Percentiles rank a stretch among this genome's conserved stretches.
These are phyloP conservation scores for Exophiala oligosperma DNA, from an alignment of 2,329 filamentous ascomycete genomes.

Conservation along the genomic window DNA sequence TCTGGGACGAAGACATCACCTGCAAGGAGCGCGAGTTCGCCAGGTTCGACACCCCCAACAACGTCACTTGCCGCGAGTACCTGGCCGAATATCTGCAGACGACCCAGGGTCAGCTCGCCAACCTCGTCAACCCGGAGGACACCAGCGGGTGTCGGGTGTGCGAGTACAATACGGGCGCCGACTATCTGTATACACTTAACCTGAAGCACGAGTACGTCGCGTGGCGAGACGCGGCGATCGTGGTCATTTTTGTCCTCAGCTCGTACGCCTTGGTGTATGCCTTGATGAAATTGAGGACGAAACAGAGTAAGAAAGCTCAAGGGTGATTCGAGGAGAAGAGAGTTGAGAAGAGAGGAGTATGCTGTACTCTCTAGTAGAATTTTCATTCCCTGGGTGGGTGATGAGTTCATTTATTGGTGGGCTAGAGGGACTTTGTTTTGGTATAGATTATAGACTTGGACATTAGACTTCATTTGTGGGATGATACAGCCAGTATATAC, in stretches of 20 bases:
- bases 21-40: conserved; percentile 54
- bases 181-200: conserved; percentile 62
- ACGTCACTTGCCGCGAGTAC: conserved; percentile 60
- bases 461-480: too few species aligned
- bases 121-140: conserved; percentile 61
- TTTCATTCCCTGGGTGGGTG: background rate
- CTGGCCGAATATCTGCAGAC: conserved; percentile 47
- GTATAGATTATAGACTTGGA: too few species aligned
- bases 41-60: conserved; percentile 43
- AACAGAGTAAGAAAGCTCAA: conserved; percentile 37
- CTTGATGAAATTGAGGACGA: conserved; percentile 41
- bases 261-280: conserved; percentile 53
- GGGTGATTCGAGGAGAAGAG: conserved; percentile 16
- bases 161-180: conserved; percentile 56
- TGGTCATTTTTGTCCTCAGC: conserved; percentile 56
- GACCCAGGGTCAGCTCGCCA: conserved; percentile 27
- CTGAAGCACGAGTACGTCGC: conserved; percentile 62
- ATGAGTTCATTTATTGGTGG: too few species aligned
- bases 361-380: background rate
- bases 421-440: too few species aligned
- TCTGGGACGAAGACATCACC: conserved; percentile 49
- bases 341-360: background rate
- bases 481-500: too few species aligned
- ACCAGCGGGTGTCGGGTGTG: conserved; percentile 60
- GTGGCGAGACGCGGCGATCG: conserved; percentile 65